Evolutionary conservation across 192 early-diverging fungal genomes (phyloP), one percentile per base, ranked within the genome.

Genomic region (Gaertneriomyces semiglobifer): DNA sequence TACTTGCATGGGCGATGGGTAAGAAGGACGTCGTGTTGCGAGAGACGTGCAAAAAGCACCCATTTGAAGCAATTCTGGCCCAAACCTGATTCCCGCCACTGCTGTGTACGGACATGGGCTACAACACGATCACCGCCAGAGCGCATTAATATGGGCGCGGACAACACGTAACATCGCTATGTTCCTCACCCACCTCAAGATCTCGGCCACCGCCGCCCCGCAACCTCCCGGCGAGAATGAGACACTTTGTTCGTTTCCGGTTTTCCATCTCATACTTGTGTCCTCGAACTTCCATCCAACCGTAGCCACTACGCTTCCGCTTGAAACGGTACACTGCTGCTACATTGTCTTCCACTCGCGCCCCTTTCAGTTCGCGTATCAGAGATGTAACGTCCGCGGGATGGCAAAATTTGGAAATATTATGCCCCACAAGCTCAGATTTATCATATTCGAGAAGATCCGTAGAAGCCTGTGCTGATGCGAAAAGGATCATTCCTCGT

Each of bases 401-500:
- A 58, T 90, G 61, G 75, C 76, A 61, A 48, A 84, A 75, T 39
- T 74, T 53, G 43, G 76, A 75, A 4, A 87, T 61, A 7, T 66
- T 68, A 33, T 63, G 76, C 14, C 84, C 86, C 14, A 86, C 70
- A 51, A 87, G 77, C 25, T 78, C 74, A 38, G 75, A 73, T 11
- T 87, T 59, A 4, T 75, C 68, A 39, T 73, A 76, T 8, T 82
- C 86, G 1, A 85, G 43, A 11, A 87, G 38, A 9, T 66, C 51
- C 50, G 55, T 54, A 46, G 72, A 74, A 5, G 71, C 58, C 4
- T 54, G 55, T 1, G 76, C 60, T 0, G 84, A 87, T 38, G 77
- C 84, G 64, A 87, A 88, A 7, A 90, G 76, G 66, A 90, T 87
- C 20, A 84, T 76, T 18, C 85, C 88, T 41, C 86, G 85, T 19